phyloP scores from a whole-genome alignment of 129 eudicot genomes.

The Flaveria linearis region DNA sequence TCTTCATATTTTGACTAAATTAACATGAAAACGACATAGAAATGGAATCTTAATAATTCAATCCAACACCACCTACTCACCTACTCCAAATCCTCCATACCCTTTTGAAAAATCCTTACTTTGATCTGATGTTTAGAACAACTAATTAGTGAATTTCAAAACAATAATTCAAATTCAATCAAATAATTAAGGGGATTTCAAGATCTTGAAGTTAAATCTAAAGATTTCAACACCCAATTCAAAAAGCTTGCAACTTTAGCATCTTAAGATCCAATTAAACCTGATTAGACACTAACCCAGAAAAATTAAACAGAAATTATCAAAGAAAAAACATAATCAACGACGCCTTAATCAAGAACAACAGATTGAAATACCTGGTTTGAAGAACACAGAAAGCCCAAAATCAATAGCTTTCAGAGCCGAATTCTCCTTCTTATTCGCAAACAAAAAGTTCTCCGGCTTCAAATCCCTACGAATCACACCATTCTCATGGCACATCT shows the following conservation, averaged over 20 bases:
- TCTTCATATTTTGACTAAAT: too few relatives aligned
- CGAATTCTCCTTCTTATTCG: too few relatives aligned
- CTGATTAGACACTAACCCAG: constrained; percentile 11
- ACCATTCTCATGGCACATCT: constrained; percentile 89
- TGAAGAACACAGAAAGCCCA: constrained; percentile 94
- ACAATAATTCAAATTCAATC: not conserved
- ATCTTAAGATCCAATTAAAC: constrained; percentile 4
- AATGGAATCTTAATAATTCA: too few relatives aligned
- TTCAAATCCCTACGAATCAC: constrained; percentile 94
- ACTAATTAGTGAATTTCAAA: too few relatives aligned
- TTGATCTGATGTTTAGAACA: too few relatives aligned
- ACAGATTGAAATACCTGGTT: constrained; percentile 57
- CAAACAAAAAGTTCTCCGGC: constrained; percentile 97
- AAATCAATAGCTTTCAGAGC: constrained; percentile 88
- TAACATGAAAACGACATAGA: too few relatives aligned
- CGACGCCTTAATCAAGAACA: not conserved
- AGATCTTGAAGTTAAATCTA: constrained; percentile 19
- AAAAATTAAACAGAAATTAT: not conserved
- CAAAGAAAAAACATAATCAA: not conserved
- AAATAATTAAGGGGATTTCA: constrained; percentile 1
- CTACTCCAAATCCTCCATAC: too few relatives aligned
- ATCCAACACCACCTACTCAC: too few relatives aligned
- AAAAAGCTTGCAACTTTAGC: constrained; percentile 23
- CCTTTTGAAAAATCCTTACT: too few relatives aligned
- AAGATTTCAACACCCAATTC: constrained; percentile 20